Conservation (phyloP, 2,329 filamentous ascomycete species). For the Cadophora gregata region DNA sequence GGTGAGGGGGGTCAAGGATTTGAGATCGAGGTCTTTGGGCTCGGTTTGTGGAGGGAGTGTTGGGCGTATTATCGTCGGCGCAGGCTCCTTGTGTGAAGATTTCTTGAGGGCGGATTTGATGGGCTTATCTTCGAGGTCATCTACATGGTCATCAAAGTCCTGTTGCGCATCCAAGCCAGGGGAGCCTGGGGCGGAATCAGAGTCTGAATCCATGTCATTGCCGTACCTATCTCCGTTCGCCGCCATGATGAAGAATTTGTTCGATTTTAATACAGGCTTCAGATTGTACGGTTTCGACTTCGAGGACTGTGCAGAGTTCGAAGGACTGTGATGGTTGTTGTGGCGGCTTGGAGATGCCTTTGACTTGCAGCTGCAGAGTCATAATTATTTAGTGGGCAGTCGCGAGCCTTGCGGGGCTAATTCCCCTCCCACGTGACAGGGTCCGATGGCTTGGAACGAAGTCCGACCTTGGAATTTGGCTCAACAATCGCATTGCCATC, state of each 20-base stretch:
- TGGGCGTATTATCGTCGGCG: conserved; percentile 65
- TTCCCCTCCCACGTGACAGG: conserved; percentile 9
- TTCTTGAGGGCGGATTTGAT: conserved; percentile 90
- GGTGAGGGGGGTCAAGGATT: conserved; percentile 80
- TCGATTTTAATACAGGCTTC: background rate
- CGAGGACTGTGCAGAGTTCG: conserved; percentile 21
- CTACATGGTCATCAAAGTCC: conserved; percentile 61
- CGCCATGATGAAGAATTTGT: conserved; percentile 43
- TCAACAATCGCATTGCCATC: background rate
- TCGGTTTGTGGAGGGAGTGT: conserved; percentile 89
- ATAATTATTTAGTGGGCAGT: conserved; percentile 22
- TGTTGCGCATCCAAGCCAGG: conserved; percentile 52
- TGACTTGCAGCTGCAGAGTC: conserved; percentile 12
- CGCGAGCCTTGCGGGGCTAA: conserved; percentile 17
- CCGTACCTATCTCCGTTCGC: conserved; percentile 66
- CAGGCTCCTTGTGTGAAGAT: conserved; percentile 59
- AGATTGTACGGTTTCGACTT: background rate
- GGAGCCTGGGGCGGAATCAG: conserved; percentile 62
- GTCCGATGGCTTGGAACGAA: background rate
- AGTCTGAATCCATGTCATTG: conserved; percentile 77
- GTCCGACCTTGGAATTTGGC: background rate
- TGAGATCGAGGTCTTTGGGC: conserved; percentile 84
- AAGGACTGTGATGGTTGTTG: conserved; percentile 25
- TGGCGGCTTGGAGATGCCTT: conserved; percentile 26
- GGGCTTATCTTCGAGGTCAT: conserved; percentile 66